Percentiles rank a stretch among this genome's conserved stretches.
Conservation (phyloP, 805 yeast species). For the Candida coquimbonensis region DNA sequence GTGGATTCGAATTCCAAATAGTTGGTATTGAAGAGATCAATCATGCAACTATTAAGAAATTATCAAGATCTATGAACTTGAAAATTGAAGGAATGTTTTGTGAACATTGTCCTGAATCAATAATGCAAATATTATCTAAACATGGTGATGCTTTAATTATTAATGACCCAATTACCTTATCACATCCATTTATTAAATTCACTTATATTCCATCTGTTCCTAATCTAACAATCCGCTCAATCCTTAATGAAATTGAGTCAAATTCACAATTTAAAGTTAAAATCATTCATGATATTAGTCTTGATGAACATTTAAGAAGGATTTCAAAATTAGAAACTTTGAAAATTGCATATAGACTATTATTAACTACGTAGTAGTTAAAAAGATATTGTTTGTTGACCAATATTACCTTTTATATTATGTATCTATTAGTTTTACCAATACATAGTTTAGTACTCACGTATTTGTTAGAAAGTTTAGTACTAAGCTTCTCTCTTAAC, state of each 20-base stretch:
- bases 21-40: slow-evolving; percentile 37
- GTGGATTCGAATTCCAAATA: slow-evolving; percentile 57
- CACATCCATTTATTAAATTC: slow-evolving; percentile 52
- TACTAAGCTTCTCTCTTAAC: too few relatives aligned
- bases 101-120: slow-evolving; percentile 55
- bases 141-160: slow-evolving; percentile 54
- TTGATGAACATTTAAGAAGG: slow-evolving; percentile 56
- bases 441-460: too few relatives aligned
- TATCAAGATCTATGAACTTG: slow-evolving; percentile 50
- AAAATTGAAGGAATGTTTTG: slow-evolving; percentile 63
- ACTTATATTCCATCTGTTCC: slow-evolving; percentile 58
- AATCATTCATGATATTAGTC: slow-evolving; percentile 45
- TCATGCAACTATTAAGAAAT: slow-evolving; percentile 40
- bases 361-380: slow-evolving; percentile 45
- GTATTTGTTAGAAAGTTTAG: too few relatives aligned
- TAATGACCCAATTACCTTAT: slow-evolving; percentile 47
- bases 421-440: too few relatives aligned
- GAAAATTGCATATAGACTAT: slow-evolving; percentile 38
- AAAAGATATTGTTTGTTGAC: too few relatives aligned
- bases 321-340: slow-evolving; percentile 43
- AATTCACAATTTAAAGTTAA: slow-evolving; percentile 42
- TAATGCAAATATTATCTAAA: slow-evolving; percentile 40
- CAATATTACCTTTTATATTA: too few relatives aligned
- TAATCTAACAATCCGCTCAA: slow-evolving; percentile 45
- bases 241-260: slow-evolving; percentile 42